phyloP scores from a whole-genome alignment of 1,284 basidiomycete species.

The Phlebopus sp. region DNA sequence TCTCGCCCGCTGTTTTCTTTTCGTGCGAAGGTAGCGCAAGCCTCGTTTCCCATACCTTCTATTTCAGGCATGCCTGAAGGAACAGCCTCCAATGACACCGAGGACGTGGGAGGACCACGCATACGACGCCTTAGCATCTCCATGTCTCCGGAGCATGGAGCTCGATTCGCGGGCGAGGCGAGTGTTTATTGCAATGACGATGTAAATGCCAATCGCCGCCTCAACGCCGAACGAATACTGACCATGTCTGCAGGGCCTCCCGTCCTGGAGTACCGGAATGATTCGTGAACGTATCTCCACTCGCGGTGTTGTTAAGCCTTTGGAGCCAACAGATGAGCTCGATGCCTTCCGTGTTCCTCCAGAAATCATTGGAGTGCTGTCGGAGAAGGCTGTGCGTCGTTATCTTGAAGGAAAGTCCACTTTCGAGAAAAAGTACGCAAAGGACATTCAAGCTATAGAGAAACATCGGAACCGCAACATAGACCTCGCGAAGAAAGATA shows the following conservation, averaged over 20 bases:
- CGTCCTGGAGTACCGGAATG: conserved; percentile 47
- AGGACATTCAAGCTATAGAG: conserved; percentile 53
- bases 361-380: conserved; percentile 68
- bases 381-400: conserved; percentile 59
- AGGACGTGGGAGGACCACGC: conserved; percentile 48
- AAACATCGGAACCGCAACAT: conserved; percentile 59
- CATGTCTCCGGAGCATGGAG: conserved; percentile 17
- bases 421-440: conserved; percentile 63
- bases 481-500: conserved; percentile 57
- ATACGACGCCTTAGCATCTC: conserved; percentile 35
- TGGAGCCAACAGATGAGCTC: conserved; percentile 73
- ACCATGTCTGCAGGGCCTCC: conserved; percentile 29
- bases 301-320: conserved; percentile 70
- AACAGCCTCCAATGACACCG: conserved; percentile 21
- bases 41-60: conserved; percentile 13
- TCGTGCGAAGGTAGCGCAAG: conserved; percentile 14
- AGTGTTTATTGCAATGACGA: conserved; percentile 25
- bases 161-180: conserved; percentile 63
- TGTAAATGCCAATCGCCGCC: conserved; percentile 15
- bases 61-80: conserved; percentile 15
- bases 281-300: conserved; percentile 88
- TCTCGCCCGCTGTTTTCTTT: conserved; percentile 17
- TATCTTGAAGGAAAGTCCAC: conserved; percentile 57
- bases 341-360: conserved; percentile 60
- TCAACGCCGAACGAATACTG: not conserved